These are phyloP conservation scores for Phytophthora sp. DNA, from an alignment of 352 stramenopile species.

Conservation along the genomic window DNA sequence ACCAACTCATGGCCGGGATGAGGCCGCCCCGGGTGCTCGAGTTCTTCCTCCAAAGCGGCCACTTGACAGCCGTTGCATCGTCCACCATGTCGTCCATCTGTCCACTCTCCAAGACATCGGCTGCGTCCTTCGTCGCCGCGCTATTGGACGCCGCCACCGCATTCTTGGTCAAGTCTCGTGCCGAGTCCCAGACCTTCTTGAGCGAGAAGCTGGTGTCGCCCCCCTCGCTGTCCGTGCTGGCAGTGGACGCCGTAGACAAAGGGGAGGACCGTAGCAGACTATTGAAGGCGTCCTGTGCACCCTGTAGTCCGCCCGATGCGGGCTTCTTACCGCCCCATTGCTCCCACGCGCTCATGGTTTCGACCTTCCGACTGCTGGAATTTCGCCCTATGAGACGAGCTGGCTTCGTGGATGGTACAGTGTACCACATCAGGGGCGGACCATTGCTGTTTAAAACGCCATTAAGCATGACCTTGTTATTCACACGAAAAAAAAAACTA, in stretches of 20 bases:
- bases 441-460: background rate
- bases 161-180: conserved; percentile 57
- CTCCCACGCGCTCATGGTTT: conserved; percentile 65
- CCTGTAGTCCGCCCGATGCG: conserved; percentile 34
- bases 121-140: conserved; percentile 17
- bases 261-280: conserved; percentile 54
- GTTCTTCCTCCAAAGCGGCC: conserved; percentile 54
- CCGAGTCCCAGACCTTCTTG: conserved; percentile 70
- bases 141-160: conserved; percentile 16
- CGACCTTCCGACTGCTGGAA: conserved; percentile 6
- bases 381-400: conserved; percentile 5
- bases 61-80: conserved; percentile 34
- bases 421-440: conserved; percentile 15
- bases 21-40: conserved; percentile 39
- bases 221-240: conserved; percentile 31
- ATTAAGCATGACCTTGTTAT: conserved; percentile 2
- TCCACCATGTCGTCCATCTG: conserved; percentile 30
- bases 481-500: background rate
- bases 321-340: conserved; percentile 77
- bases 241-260: conserved; percentile 52
- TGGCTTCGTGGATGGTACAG: conserved; percentile 11
- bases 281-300: conserved; percentile 59
- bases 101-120: conserved; percentile 58
- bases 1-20: conserved; percentile 69
- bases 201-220: conserved; percentile 41